Conservation (phyloP, 257 asterid species). For the Solanum virginianum region DNA sequence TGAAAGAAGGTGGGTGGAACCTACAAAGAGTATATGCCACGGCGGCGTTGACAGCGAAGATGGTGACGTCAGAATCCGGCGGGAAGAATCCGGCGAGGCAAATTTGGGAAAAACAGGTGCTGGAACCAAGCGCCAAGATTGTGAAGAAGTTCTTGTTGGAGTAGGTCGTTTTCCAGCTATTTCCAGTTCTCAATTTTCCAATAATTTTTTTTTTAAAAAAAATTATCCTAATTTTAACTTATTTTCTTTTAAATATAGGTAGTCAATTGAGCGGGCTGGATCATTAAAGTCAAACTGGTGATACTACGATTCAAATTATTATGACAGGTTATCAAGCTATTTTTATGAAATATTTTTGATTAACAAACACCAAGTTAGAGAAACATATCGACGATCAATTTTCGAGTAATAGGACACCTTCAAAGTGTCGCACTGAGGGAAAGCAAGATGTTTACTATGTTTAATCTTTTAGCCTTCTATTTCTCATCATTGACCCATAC, state of each 20-base stretch:
- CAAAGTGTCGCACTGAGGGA: neutral
- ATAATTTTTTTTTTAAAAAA: neutral
- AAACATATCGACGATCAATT: constrained; percentile 2
- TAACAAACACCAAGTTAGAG: neutral
- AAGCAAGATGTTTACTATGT: neutral
- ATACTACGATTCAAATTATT: neutral
- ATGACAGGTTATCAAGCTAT: neutral
- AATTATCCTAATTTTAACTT: neutral
- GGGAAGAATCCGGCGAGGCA: constrained; percentile 18
- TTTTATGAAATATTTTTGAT: neutral
- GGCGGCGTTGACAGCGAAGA: constrained; percentile 34
- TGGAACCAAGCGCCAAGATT: constrained; percentile 76
- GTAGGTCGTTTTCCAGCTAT: constrained; percentile 60
- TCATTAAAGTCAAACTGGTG: neutral
- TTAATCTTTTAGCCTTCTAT: neutral
- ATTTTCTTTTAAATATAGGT: neutral
- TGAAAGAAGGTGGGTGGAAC: constrained; percentile 77
- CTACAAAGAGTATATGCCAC: constrained; percentile 70
- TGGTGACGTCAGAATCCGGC: constrained; percentile 22
- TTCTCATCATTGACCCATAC: neutral
- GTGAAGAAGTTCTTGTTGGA: constrained; percentile 77
- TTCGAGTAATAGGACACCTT: constrained; percentile 17
- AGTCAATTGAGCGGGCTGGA: neutral
- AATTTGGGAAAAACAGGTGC: constrained; percentile 57
- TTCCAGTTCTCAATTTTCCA: constrained; percentile 20